Conservation (phyloP, 805 yeast species). For the Candida silvatica region DNA sequence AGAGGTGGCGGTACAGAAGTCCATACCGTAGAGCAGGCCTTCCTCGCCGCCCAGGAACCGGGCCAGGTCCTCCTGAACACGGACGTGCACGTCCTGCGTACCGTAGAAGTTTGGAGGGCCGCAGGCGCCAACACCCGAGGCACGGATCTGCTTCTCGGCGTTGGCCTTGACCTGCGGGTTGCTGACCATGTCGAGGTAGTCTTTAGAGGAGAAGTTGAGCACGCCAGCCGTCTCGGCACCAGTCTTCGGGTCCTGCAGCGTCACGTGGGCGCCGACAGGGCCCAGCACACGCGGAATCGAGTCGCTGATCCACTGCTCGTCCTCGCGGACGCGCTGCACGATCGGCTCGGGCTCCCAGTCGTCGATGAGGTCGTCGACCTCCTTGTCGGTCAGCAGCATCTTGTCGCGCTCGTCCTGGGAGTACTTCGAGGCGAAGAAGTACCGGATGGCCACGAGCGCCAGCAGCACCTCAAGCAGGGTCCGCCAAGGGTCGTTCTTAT, state of each 20-base stretch:
- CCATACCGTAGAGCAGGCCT: slow-evolving; percentile 88
- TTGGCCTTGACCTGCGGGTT: slow-evolving; percentile 36
- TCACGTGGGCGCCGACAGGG: slow-evolving; percentile 32
- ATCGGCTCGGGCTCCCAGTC: slow-evolving; percentile 93
- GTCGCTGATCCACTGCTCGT: slow-evolving; percentile 54
- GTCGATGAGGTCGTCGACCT: slow-evolving; percentile 72
- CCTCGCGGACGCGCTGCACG: slow-evolving; percentile 42
- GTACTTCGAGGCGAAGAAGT: slow-evolving; percentile 71
- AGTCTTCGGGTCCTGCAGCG: slow-evolving; percentile 21
- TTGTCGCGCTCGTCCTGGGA: slow-evolving; percentile 66
- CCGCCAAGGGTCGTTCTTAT: slow-evolving; percentile 89
- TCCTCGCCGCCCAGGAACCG: slow-evolving; percentile 67
- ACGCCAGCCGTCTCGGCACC: slow-evolving; percentile 26
- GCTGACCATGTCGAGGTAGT: slow-evolving; percentile 57
- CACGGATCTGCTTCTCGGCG: slow-evolving; percentile 50
- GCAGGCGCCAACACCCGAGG: slow-evolving; percentile 94
- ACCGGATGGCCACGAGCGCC: slow-evolving; percentile 73
- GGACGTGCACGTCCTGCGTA: slow-evolving; percentile 82
- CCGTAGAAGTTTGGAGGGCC: slow-evolving; percentile 99
- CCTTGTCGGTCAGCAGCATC: slow-evolving; percentile 50
- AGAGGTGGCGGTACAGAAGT: slow-evolving; percentile 76
- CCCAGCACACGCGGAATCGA: slow-evolving; percentile 59
- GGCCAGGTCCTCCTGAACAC: slow-evolving; percentile 69
- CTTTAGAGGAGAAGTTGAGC: slow-evolving; percentile 62
- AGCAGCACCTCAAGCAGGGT: slow-evolving; percentile 73